Conservation (phyloP, 1,139 yeast genomes). For the Diutina pseudorugosa region DNA sequence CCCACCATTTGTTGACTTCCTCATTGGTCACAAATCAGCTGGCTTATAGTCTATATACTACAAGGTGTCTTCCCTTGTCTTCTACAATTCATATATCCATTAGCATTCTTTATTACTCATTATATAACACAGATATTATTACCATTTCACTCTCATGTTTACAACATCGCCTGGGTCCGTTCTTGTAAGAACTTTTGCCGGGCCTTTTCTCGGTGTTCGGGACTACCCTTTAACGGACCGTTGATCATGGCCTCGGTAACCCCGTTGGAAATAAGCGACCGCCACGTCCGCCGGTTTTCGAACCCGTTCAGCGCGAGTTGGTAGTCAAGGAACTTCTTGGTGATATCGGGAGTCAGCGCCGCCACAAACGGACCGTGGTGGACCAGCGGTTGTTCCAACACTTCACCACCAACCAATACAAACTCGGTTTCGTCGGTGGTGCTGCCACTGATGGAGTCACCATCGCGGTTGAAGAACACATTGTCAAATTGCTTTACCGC, state of each 20-base stretch:
- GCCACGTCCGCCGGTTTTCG: conserved; percentile 59
- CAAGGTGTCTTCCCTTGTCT: too few species aligned
- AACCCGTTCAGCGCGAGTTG: conserved; percentile 61
- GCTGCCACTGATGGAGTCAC: conserved; percentile 29
- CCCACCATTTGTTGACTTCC: too few species aligned
- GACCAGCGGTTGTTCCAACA: conserved; percentile 62
- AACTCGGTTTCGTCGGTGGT: conserved; percentile 28
- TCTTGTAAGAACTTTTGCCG: conserved; percentile 15
- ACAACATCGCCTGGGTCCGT: neutral
- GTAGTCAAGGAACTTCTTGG: conserved; percentile 60
- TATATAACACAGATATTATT: too few species aligned
- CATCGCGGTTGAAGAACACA: conserved; percentile 54
- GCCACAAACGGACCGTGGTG: conserved; percentile 93
- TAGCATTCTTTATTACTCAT: too few species aligned
- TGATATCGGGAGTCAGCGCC: conserved; percentile 53
- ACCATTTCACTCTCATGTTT: too few species aligned
- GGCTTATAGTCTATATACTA: too few species aligned
- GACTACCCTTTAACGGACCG: conserved; percentile 25
- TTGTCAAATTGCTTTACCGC: conserved; percentile 31
- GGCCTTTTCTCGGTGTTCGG: conserved; percentile 20
- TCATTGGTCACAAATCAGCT: too few species aligned
- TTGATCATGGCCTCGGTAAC: conserved; percentile 36
- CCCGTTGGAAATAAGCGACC: conserved; percentile 51
- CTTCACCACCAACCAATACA: conserved; percentile 66
- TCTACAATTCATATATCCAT: too few species aligned